These are phyloP conservation scores for Eremochloa ophiuroides DNA, from an alignment of 176 grass and related monocot genomes.

Conservation along the genomic window DNA sequence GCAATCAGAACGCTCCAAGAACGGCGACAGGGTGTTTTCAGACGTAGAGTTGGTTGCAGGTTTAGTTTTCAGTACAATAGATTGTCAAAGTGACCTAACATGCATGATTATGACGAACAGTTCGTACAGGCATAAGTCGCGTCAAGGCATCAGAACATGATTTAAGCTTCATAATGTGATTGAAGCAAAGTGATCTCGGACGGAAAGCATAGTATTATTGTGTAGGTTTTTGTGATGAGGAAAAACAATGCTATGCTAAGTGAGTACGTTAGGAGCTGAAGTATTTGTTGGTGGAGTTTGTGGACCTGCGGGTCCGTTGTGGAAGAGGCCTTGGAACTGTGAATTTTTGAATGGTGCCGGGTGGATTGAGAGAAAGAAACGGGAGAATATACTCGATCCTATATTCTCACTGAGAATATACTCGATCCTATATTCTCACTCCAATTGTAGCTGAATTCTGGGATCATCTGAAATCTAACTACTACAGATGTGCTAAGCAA, in stretches of 20 bases:
- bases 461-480: not conserved
- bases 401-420: too few relatives aligned
- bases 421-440: too few relatives aligned
- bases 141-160: not conserved
- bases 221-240: too few relatives aligned
- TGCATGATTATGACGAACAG: not conserved
- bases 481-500: not conserved
- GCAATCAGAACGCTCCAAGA: conserved; percentile 11
- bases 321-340: too few relatives aligned
- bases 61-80: not conserved
- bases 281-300: not conserved
- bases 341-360: too few relatives aligned
- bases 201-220: too few relatives aligned
- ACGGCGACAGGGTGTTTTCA: conserved; percentile 19
- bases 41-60: not conserved
- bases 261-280: not conserved
- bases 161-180: not conserved
- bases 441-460: not conserved
- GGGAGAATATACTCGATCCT: too few relatives aligned
- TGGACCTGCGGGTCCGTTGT: not conserved
- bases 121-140: not conserved
- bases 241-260: not conserved
- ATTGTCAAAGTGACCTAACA: not conserved
- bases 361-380: too few relatives aligned
- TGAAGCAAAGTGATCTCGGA: not conserved